Percentiles rank a stretch among this genome's conserved stretches.
Evolutionary conservation across 164 flowering plant genomes (phyloP).

Genomic region (Kingdonia uniflora): DNA sequence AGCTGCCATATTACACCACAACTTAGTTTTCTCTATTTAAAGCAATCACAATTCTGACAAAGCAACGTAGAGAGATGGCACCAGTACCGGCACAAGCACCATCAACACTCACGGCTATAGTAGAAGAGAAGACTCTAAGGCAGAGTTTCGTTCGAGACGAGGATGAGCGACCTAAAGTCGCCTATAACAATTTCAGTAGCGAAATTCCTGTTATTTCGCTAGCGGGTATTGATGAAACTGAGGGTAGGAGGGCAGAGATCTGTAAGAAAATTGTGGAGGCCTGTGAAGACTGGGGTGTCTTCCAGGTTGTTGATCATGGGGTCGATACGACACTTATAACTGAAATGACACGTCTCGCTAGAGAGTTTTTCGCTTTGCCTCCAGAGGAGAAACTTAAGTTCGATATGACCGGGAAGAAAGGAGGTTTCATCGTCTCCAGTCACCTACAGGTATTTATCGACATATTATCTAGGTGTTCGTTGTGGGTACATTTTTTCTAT

Average conservation of each 20-base stretch:
- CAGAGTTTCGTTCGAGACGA: constrained; percentile 60
- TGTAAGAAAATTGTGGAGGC: constrained; percentile 57
- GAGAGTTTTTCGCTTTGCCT: constrained; percentile 54
- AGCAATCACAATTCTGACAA: no score
- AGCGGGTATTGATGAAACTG: constrained; percentile 40
- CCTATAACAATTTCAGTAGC: constrained; percentile 58
- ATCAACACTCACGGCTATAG: constrained; percentile 36
- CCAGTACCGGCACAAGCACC: constrained; percentile 20
- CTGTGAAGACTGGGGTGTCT: constrained; percentile 81
- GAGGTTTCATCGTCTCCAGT: constrained; percentile 69
- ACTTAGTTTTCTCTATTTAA: no score
- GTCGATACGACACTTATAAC: constrained; percentile 32
- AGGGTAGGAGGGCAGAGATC: constrained; percentile 33
- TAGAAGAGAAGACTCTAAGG: constrained; percentile 36
- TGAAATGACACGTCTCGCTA: constrained; percentile 21
- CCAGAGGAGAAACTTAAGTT: constrained; percentile 63
- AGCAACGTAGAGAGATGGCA: no score
- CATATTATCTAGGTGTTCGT: no score
- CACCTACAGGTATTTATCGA: no score
- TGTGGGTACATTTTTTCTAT: no score
- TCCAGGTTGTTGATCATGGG: constrained; percentile 72
- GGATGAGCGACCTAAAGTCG: constrained; percentile 82
- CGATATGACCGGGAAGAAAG: constrained; percentile 73
- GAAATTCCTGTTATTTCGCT: constrained; percentile 70
- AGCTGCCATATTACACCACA: no score